Conservation (phyloP, 1,284 basidiomycete genomes). For the Sanghuangporus sanghuang region DNA sequence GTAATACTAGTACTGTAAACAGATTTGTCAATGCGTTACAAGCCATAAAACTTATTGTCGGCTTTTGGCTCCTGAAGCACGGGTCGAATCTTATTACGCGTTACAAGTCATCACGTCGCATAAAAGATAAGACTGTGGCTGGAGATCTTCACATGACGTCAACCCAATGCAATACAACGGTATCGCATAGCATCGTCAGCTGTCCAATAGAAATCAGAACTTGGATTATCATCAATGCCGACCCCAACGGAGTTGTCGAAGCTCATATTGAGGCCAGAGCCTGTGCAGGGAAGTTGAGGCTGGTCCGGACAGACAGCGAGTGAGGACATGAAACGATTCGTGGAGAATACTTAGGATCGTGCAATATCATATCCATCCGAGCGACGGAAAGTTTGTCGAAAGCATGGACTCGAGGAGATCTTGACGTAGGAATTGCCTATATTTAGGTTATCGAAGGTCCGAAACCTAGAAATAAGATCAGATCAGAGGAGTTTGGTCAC, state of each 20-base stretch:
- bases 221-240: not conserved
- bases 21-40: not conserved
- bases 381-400: not conserved
- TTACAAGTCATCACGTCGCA: conserved; percentile 47
- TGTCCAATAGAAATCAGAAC: not conserved
- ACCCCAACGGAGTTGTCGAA: not conserved
- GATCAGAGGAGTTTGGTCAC: not conserved
- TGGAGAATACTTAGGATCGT: not conserved
- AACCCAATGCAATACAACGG: no score
- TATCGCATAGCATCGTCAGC: not conserved
- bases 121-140: conserved; percentile 11
- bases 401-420: not conserved
- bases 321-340: not conserved
- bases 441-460: not conserved
- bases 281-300: not conserved
- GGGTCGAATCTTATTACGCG: conserved; percentile 58
- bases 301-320: not conserved
- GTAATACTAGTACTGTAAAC: not conserved
- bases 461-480: not conserved
- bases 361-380: not conserved
- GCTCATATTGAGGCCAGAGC: not conserved
- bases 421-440: not conserved
- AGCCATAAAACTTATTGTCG: conserved; percentile 43
- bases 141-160: no score
- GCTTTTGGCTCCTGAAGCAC: conserved; percentile 64